phyloP scores from a whole-genome alignment of 2,329 filamentous ascomycete genomes.

The Sporothrix globosa region DNA sequence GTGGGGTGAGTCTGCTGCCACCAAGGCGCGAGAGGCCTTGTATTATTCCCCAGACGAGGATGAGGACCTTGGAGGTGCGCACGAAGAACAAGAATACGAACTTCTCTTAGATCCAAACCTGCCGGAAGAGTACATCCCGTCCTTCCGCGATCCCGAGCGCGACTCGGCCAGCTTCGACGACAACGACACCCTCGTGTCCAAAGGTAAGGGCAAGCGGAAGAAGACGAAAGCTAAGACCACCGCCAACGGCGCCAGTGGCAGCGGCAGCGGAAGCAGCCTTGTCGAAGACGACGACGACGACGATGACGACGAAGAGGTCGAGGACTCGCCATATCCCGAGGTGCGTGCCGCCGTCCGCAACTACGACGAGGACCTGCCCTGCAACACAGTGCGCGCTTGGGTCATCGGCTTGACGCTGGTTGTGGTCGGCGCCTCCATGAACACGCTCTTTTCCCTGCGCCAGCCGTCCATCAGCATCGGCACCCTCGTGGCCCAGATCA shows the following conservation, averaged over 20 bases:
- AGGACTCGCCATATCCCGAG: constrained; percentile 64
- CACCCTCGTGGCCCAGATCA: constrained; percentile 64
- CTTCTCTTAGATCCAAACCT: constrained; percentile 60
- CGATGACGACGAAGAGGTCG: constrained; percentile 48
- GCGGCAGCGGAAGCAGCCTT: background rate
- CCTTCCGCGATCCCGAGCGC: constrained; percentile 33
- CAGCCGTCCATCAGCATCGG: constrained; percentile 64
- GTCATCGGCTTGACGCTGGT: constrained; percentile 62
- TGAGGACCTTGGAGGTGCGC: constrained; percentile 45
- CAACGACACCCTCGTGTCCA: constrained; percentile 33
- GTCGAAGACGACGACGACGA: constrained; percentile 33
- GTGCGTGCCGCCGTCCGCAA: constrained; percentile 68
- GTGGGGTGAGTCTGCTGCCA: constrained; percentile 48
- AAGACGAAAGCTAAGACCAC: background rate
- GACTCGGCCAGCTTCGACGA: constrained; percentile 36
- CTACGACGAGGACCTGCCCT: constrained; percentile 65
- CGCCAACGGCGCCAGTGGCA: background rate
- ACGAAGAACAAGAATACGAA: constrained; percentile 57
- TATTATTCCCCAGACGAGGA: constrained; percentile 44
- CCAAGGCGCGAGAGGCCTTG: constrained; percentile 34
- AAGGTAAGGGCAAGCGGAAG: constrained; percentile 17
- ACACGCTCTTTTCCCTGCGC: constrained; percentile 66
- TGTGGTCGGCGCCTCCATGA: constrained; percentile 61
- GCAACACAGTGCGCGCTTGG: constrained; percentile 69
- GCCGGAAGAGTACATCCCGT: constrained; percentile 49